Conservation (phyloP, 73 alveolate genomes). For the Durusdinium trenchii region DNA sequence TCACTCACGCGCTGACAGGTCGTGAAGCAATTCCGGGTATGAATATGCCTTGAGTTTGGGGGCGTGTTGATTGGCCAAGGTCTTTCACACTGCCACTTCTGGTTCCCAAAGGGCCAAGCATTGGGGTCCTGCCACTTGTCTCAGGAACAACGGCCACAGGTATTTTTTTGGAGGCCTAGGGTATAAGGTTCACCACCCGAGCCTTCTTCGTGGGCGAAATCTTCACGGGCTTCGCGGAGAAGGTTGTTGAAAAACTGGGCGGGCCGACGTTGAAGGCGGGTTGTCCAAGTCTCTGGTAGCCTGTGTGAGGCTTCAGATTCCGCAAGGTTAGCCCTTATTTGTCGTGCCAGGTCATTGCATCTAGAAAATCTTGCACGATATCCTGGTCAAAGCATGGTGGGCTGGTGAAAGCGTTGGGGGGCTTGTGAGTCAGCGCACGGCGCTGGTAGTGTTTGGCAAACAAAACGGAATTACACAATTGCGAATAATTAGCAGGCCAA, state of each 20-base stretch:
- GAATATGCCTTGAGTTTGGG: too few species aligned
- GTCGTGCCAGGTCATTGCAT: neutral
- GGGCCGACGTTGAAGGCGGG: conserved; percentile 19
- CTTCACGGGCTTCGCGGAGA: neutral
- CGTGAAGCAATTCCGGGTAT: too few species aligned
- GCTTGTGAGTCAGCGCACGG: too few species aligned
- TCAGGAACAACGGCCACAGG: too few species aligned
- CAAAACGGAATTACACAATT: too few species aligned
- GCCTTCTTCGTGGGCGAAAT: neutral
- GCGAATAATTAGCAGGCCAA: too few species aligned
- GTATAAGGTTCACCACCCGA: neutral
- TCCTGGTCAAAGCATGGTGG: conserved; percentile 58
- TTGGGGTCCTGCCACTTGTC: conserved; percentile 20
- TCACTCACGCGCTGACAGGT: too few species aligned
- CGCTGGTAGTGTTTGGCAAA: too few species aligned
- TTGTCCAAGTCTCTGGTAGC: neutral
- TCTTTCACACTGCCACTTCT: conserved; percentile 2
- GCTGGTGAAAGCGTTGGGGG: neutral
- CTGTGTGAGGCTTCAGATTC: too few species aligned
- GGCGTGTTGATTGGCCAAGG: neutral
- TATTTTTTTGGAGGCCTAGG: too few species aligned
- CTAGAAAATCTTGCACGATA: neutral
- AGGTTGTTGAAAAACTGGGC: neutral
- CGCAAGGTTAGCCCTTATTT: neutral
- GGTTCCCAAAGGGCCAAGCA: conserved; percentile 26